phyloP scores from a whole-genome alignment of 768 basidiomycete genomes.

The Boletellus emodensis region DNA sequence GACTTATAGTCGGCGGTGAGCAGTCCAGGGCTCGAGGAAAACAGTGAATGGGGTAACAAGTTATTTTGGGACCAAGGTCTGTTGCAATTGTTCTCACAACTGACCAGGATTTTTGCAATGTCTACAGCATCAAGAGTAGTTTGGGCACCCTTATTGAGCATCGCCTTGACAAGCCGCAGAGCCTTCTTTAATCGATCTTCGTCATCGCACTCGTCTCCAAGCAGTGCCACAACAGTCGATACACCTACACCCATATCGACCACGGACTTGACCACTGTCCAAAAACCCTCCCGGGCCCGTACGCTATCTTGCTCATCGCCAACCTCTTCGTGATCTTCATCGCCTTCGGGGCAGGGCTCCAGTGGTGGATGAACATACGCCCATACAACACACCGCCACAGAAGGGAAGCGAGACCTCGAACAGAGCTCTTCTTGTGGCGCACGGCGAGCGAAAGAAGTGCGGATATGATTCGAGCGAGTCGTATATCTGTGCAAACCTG shows the following conservation, averaged over 20 bases:
- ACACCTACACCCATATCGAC: constrained; percentile 59
- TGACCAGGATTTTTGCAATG: constrained; percentile 40
- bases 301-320: constrained; percentile 24
- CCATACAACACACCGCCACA: constrained; percentile 69
- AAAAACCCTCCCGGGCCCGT: constrained; percentile 35
- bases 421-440: constrained; percentile 62
- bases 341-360: constrained; percentile 19
- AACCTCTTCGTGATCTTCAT: constrained; percentile 17
- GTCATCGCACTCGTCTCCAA: constrained; percentile 40
- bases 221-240: constrained; percentile 50
- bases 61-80: constrained; percentile 45
- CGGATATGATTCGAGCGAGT: constrained; percentile 44
- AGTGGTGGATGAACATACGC: constrained; percentile 56
- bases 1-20: constrained; percentile 49
- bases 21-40: constrained; percentile 54
- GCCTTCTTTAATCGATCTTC: constrained; percentile 42
- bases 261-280: constrained; percentile 49
- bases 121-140: constrained; percentile 55
- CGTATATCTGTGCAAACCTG: constrained; percentile 43
- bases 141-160: constrained; percentile 53
- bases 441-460: constrained; percentile 52
- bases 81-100: constrained; percentile 29
- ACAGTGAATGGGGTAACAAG: constrained; percentile 49
- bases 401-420: constrained; percentile 53
- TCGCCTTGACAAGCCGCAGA: constrained; percentile 48